These are phyloP conservation scores for Fusarium nanum DNA, from an alignment of 2,329 filamentous ascomycete species.

Conservation along the genomic window DNA sequence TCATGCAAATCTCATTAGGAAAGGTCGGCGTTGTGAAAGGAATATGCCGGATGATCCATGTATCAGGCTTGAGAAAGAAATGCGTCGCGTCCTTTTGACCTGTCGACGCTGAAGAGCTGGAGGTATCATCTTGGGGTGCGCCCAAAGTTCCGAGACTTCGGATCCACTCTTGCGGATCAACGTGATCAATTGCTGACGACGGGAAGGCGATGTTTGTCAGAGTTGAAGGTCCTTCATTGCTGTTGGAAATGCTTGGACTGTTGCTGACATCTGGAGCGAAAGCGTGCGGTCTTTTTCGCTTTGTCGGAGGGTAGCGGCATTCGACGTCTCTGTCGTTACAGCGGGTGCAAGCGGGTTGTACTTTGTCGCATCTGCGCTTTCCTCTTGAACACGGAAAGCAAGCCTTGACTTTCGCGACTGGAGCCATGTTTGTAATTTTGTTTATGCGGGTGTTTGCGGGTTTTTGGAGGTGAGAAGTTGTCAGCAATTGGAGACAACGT, in stretches of 20 bases:
- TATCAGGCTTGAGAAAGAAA: constrained; percentile 1
- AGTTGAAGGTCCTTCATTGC: not conserved
- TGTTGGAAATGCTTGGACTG: not conserved
- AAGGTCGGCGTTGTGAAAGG: not conserved
- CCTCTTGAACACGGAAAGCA: not conserved
- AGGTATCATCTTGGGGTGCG: not conserved
- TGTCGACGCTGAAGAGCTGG: not conserved
- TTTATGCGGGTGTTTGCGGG: constrained; percentile 2
- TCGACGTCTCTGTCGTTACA: constrained; percentile 14
- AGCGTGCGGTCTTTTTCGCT: not conserved
- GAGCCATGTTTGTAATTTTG: not conserved
- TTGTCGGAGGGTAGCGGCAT: constrained; percentile 4
- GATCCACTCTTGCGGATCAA: constrained; percentile 9
- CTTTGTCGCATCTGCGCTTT: constrained; percentile 18
- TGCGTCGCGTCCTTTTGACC: not conserved
- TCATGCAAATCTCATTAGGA: constrained; percentile 8
- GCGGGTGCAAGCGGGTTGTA: constrained; percentile 2
- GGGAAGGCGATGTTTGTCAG: not conserved
- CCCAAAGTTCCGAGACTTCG: not conserved
- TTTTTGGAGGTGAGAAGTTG: not conserved
- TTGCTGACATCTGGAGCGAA: not conserved
- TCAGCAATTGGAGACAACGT: not conserved
- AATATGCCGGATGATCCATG: constrained; percentile 6
- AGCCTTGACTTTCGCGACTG: constrained; percentile 3
- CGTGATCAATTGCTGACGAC: rapidly evolving